These are phyloP conservation scores for Suillus subluteus DNA, from an alignment of 768 basidiomycete species.

Conservation along the genomic window DNA sequence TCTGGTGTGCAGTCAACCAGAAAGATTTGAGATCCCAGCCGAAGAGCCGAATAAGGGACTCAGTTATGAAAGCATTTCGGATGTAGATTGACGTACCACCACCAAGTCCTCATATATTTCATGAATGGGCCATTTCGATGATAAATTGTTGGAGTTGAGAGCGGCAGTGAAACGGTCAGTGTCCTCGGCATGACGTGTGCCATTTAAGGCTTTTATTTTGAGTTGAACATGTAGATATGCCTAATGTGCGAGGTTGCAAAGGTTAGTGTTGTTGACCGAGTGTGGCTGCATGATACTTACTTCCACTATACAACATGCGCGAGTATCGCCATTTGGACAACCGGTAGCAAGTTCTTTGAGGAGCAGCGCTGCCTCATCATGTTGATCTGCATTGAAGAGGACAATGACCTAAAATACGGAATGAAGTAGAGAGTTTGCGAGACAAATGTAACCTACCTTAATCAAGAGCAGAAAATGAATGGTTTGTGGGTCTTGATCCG, in stretches of 20 bases:
- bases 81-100: neutral
- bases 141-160: neutral
- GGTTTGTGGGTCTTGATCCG: no score
- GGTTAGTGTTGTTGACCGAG: no score
- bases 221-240: neutral
- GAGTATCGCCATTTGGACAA: neutral
- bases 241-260: neutral
- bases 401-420: no score
- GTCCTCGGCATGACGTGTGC: neutral
- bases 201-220: neutral
- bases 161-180: neutral
- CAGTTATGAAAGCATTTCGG: neutral
- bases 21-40: neutral
- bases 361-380: no score
- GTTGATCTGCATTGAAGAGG: no score
- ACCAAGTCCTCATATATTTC: neutral
- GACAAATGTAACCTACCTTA: no score
- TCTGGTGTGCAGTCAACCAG: neutral
- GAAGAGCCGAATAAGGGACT: neutral
- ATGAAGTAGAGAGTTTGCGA: no score
- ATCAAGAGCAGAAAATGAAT: no score
- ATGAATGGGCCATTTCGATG: neutral
- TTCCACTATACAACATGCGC: neutral
- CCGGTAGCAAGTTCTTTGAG: neutral
- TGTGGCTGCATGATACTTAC: neutral